Percentiles rank a stretch among this genome's conserved stretches.
phyloP scores from a whole-genome alignment of 164 flowering plant genomes.

The Amborella trichopoda region DNA sequence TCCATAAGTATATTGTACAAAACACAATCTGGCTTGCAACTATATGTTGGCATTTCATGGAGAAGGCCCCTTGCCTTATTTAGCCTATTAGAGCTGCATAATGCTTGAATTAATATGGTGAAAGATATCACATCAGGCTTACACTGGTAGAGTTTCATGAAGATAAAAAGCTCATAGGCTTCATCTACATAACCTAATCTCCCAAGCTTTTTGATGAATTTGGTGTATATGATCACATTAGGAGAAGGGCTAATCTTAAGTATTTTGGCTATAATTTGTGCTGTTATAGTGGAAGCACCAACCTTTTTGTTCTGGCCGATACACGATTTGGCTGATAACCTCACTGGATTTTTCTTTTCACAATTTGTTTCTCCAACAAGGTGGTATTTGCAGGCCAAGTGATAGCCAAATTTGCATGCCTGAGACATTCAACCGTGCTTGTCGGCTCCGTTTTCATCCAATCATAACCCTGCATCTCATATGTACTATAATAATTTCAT shows the following conservation, averaged over 20 bases:
- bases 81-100: constrained; percentile 7
- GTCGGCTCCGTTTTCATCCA: no score
- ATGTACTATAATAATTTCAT: no score
- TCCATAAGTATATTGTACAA: constrained; percentile 16
- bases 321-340: no score
- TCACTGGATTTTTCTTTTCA: no score
- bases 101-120: constrained; percentile 10
- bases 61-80: constrained; percentile 9
- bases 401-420: no score
- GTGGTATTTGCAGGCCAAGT: no score
- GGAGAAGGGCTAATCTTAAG: constrained; percentile 10
- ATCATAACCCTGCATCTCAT: no score
- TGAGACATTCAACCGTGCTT: no score
- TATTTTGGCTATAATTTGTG: constrained; percentile 13
- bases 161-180: constrained; percentile 12
- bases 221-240: constrained; percentile 14
- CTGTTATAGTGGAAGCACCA: constrained; percentile 14
- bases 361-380: no score
- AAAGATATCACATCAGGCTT: constrained; percentile 13
- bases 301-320: no score
- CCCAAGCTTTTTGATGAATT: constrained; percentile 13
- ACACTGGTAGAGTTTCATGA: constrained; percentile 11
- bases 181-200: constrained; percentile 7
- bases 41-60: constrained; percentile 8
- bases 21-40: constrained; percentile 10